Percentiles rank a stretch among this genome's conserved stretches.
phyloP scores from a whole-genome alignment of 495 filamentous ascomycete species.

The Lineolata rhizophorae region DNA sequence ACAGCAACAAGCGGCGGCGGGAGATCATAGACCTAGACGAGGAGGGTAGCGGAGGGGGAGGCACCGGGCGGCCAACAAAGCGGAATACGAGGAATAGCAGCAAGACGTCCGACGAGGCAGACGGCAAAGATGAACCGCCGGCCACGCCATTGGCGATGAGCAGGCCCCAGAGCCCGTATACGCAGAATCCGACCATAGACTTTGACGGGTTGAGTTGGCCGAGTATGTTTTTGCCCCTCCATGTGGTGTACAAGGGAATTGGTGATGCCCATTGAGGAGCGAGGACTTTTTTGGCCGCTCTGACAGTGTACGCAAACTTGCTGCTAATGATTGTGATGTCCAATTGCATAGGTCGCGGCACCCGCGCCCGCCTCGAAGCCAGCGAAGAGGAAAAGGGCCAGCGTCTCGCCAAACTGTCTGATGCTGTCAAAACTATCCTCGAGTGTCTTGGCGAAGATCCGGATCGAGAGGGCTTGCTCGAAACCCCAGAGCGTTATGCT shows the following conservation, averaged over 20 bases:
- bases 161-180: constrained; percentile 35
- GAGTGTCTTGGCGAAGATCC: constrained; percentile 96
- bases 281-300: no score
- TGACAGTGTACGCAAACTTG: no score
- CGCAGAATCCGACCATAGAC: constrained; percentile 46
- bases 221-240: constrained; percentile 22
- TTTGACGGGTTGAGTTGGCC: constrained; percentile 56
- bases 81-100: constrained; percentile 2
- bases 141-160: constrained; percentile 26
- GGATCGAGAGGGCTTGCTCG: constrained; percentile 67
- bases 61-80: constrained; percentile 1
- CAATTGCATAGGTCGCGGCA: constrained; percentile 39
- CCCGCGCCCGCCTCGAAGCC: constrained; percentile 59
- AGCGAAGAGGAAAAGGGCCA: constrained; percentile 47
- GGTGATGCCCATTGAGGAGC: no score
- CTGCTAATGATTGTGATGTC: not conserved
- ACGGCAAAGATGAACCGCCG: constrained; percentile 46
- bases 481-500: constrained; percentile 78
- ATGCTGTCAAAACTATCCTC: constrained; percentile 72
- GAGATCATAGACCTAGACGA: constrained; percentile 9
- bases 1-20: constrained; percentile 6
- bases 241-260: no score
- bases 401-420: constrained; percentile 54
- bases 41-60: no score
- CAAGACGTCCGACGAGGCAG: constrained; percentile 27